A percentile compares a stretch with the other conserved stretches of the same genome.
phyloP scores from a whole-genome alignment of 495 filamentous ascomycete species.

The Poronia punctata region DNA sequence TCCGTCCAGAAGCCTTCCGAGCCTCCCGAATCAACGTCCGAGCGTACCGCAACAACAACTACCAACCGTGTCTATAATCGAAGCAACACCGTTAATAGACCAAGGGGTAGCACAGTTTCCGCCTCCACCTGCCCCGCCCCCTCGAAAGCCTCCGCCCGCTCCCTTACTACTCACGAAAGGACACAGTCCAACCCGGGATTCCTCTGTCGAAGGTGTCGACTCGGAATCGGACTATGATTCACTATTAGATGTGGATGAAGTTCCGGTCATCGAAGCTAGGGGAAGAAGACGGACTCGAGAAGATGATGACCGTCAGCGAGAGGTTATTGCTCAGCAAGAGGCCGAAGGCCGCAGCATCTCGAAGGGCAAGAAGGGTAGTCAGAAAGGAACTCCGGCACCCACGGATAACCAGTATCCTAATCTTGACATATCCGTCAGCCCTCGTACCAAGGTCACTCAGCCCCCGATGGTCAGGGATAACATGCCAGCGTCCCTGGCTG shows the following conservation, averaged over 20 bases:
- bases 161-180: constrained; percentile 64
- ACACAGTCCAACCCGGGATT: constrained; percentile 34
- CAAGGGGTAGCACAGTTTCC: constrained; percentile 40
- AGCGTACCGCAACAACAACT: constrained; percentile 36
- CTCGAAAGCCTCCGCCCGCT: constrained; percentile 75
- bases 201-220: constrained; percentile 45
- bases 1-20: constrained; percentile 41
- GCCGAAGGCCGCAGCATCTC: constrained; percentile 57
- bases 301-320: constrained; percentile 77
- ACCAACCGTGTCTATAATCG: constrained; percentile 38
- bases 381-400: constrained; percentile 33
- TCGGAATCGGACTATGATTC: constrained; percentile 84
- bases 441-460: constrained; percentile 19
- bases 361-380: constrained; percentile 51
- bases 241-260: constrained; percentile 57
- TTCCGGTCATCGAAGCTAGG: constrained; percentile 49
- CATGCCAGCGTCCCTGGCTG: constrained; percentile 39
- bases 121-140: constrained; percentile 45
- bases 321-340: constrained; percentile 56
- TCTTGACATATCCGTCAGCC: constrained; percentile 23
- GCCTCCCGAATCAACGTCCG: constrained; percentile 35
- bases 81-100: constrained; percentile 40
- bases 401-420: constrained; percentile 12
- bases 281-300: constrained; percentile 82
- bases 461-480: constrained; percentile 20